These are phyloP conservation scores for Zymoseptoria crescenta DNA, from an alignment of 2,329 filamentous ascomycete species.

Conservation along the genomic window DNA sequence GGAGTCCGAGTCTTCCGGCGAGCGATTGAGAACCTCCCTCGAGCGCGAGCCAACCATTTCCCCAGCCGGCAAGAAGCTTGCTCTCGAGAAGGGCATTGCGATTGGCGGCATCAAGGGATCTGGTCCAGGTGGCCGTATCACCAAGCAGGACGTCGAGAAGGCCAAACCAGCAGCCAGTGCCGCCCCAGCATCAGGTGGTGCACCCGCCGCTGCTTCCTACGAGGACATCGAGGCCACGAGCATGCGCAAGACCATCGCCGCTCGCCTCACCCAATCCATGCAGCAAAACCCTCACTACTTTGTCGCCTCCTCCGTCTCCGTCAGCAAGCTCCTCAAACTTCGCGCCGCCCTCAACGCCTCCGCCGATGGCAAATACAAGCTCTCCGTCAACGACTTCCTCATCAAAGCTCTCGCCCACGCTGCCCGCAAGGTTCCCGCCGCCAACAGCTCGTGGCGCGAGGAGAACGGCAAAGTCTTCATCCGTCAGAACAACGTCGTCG, in stretches of 20 bases:
- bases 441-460: constrained; percentile 88
- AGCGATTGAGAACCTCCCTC: constrained; percentile 73
- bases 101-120: constrained; percentile 76
- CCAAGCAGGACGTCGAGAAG: constrained; percentile 89
- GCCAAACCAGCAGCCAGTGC: constrained; percentile 49
- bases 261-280: constrained; percentile 78
- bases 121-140: constrained; percentile 78
- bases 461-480: constrained; percentile 67
- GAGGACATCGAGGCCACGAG: constrained; percentile 76
- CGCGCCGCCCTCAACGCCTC: constrained; percentile 85
- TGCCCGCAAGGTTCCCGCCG: constrained; percentile 85
- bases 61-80: constrained; percentile 69
- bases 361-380: constrained; percentile 90
- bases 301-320: constrained; percentile 82
- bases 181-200: constrained; percentile 41
- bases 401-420: constrained; percentile 91
- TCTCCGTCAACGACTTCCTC: constrained; percentile 99
- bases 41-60: constrained; percentile 71
- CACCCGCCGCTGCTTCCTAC: constrained; percentile 57
- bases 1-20: constrained; percentile 65
- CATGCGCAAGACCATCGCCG: constrained; percentile 98
- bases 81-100: constrained; percentile 74
- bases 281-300: constrained; percentile 98
- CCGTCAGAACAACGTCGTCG: constrained; percentile 85
- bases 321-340: constrained; percentile 92